Percentiles rank a stretch among this genome's conserved stretches.
Conservation (phyloP, 2,329 filamentous ascomycete species). For the Colletotrichum sublineola region DNA sequence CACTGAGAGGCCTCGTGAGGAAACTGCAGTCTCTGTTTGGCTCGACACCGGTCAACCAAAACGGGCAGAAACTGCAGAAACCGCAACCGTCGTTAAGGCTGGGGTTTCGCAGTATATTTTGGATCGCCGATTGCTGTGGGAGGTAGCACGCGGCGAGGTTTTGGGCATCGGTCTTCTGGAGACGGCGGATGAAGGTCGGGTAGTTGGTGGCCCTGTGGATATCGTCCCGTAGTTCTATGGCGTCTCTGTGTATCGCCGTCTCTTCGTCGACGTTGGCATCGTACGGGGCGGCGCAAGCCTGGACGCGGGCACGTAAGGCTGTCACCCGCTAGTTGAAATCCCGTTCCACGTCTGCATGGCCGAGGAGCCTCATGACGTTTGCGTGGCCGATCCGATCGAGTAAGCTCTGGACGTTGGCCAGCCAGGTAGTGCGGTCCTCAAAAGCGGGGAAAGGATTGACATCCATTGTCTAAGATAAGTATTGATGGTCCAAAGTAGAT, state of each 20-base stretch:
- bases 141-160: constrained; percentile 15
- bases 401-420: background rate
- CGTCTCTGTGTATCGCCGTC: background rate
- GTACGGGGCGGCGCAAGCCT: background rate
- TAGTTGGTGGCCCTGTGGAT: background rate
- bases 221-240: background rate
- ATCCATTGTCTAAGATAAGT: background rate
- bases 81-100: background rate
- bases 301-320: background rate
- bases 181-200: background rate
- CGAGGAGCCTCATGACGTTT: background rate
- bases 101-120: background rate
- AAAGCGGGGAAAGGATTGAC: background rate
- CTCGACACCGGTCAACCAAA: background rate
- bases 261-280: background rate
- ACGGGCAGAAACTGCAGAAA: background rate
- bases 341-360: background rate
- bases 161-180: background rate
- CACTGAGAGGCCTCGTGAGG: background rate
- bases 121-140: background rate
- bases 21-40: background rate
- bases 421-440: background rate
- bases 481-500: background rate
- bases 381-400: no score
- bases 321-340: background rate